These are phyloP conservation scores for Brassica cretica DNA, from an alignment of 345 rosid genomes.

Conservation along the genomic window DNA sequence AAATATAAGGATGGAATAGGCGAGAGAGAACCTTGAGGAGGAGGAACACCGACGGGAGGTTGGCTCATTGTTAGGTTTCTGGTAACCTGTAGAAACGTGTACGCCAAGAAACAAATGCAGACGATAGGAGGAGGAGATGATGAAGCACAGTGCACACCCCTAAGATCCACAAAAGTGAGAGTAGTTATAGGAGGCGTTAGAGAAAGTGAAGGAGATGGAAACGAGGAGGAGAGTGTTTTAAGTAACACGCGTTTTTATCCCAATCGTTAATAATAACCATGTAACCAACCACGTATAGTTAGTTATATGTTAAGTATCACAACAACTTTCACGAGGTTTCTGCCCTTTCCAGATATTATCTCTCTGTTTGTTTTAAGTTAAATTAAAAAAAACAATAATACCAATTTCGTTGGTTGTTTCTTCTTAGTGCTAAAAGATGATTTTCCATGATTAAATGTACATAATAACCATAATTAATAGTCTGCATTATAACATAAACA, in stretches of 20 bases:
- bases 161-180: not conserved
- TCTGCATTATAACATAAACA: too few relatives aligned
- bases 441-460: not conserved
- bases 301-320: not conserved
- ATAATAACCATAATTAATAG: not conserved
- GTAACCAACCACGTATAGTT: not conserved
- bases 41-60: conserved; percentile 90
- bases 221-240: not conserved
- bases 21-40: conserved; percentile 67
- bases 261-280: not conserved
- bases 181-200: not conserved
- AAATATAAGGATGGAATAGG: not conserved
- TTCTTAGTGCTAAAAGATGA: not conserved
- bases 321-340: conserved; percentile 1
- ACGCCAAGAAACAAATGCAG: not conserved
- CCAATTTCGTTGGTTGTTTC: not conserved
- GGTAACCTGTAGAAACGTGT: not conserved
- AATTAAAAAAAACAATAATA: not conserved
- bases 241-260: not conserved
- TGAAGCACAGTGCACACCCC: not conserved
- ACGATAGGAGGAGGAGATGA: not conserved
- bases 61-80: conserved; percentile 48
- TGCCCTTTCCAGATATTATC: not conserved
- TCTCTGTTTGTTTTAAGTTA: not conserved
- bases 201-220: not conserved